Evolutionary conservation across 345 rosid genomes (phyloP).

Genomic region (Murraya paniculata): DNA sequence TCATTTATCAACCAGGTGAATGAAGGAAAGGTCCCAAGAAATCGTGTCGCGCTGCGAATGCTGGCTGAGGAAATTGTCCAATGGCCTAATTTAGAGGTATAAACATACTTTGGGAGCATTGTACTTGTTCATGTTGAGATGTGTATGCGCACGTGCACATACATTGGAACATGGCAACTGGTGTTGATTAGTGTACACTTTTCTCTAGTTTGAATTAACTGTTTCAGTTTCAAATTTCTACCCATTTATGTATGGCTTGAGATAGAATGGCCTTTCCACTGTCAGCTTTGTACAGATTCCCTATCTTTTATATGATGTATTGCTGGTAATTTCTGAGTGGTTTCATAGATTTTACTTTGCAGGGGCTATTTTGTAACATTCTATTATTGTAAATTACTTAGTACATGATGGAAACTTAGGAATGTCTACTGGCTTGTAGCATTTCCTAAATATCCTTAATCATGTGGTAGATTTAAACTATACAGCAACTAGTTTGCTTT

Average conservation of each 20-base stretch:
- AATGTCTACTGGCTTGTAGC: neutral
- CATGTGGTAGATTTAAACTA: neutral
- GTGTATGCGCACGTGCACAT: neutral
- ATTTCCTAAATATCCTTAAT: neutral
- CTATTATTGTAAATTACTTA: neutral
- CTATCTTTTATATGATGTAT: neutral
- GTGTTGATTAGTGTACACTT: neutral
- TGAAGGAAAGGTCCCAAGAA: slow-evolving; percentile 75
- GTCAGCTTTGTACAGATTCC: neutral
- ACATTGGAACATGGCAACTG: neutral
- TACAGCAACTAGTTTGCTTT: neutral
- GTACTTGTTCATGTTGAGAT: neutral
- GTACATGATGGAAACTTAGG: neutral
- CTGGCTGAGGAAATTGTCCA: slow-evolving; percentile 77
- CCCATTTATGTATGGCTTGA: neutral
- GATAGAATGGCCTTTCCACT: neutral
- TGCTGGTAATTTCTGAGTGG: neutral
- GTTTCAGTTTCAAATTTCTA: neutral
- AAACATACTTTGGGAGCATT: neutral
- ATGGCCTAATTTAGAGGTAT: slow-evolving; percentile 97
- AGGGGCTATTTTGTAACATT: neutral
- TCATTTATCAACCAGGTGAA: slow-evolving; percentile 51
- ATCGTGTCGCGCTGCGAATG: slow-evolving; percentile 66
- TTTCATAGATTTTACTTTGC: neutral
- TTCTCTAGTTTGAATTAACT: neutral